Evolutionary conservation across 2,329 filamentous ascomycete species (phyloP), one percentile per base, ranked within the genome.

Genomic region (Colletotrichum orchidophilum): DNA sequence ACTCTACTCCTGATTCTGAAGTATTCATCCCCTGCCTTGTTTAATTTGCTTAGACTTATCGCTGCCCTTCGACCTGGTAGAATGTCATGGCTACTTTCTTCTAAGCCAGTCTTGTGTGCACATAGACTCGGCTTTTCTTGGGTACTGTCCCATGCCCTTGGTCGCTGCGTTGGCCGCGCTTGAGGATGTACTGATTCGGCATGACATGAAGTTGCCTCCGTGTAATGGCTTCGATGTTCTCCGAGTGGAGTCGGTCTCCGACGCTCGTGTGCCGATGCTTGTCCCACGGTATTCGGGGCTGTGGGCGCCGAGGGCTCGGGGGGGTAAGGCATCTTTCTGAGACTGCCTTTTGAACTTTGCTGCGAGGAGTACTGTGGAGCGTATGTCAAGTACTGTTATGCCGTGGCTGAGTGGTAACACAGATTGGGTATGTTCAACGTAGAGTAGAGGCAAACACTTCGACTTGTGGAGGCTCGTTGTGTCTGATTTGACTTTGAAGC

Each of bases 21-120:
- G 24, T 67, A 62, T 15, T 24, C 7, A 29, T 71, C 57, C 31
- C 63, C 63, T 18, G 57, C 50, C 15, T 50, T 31, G 7, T 57
- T 57, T 26, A 67, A 35, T 21, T 27, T 67, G 1, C 15, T 50
- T 55, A 70, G 39, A 31, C 50, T 62, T n/a, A 26, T 55, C 26
- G 50, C 50, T 33, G 50, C 18, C 35, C 54, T 70, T 8, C 35
- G 49, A 21, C 31, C 59, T 58, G 42, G 54, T 21, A 53, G 24
- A 11, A 29, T n/a, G 7, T 46, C n/a, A 3, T 52, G 13, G 24
- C 26, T 3, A 15, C 11, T 18, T 31, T 29, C 49, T 27, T 24
- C 39, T 24, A 11, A 26, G 29, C n/a, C 21, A 11, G 35, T 42
- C 8, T 50, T 58, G 39, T 27, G 9, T 42, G 35, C 11, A 29